Percentiles rank a stretch among this genome's conserved stretches.
Evolutionary conservation across 2,329 filamentous ascomycete genomes (phyloP).

Genomic region (Botrytis fabae): DNA sequence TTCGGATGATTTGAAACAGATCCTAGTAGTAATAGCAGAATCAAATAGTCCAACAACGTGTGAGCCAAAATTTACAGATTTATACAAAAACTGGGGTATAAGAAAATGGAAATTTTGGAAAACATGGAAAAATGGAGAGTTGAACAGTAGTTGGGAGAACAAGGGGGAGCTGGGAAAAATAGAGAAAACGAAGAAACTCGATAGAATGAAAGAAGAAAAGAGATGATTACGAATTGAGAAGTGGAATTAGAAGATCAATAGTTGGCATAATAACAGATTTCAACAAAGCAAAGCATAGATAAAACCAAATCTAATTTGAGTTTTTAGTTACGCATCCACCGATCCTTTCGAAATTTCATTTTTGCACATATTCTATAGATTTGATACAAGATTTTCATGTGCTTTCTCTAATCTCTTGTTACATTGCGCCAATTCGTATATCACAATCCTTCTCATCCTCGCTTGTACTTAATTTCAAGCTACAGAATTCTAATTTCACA

Average conservation of each 20-base stretch:
- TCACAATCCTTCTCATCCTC: neutral
- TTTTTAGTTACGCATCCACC: neutral
- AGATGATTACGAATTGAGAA: too few relatives aligned
- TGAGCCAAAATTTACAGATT: too few relatives aligned
- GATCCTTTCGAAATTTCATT: too few relatives aligned
- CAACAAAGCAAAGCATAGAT: neutral
- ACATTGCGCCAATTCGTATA: neutral
- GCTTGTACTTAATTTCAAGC: neutral
- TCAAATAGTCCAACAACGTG: too few relatives aligned
- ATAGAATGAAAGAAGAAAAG: too few relatives aligned
- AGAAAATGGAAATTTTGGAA: too few relatives aligned
- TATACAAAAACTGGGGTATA: too few relatives aligned
- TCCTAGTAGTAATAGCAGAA: too few relatives aligned
- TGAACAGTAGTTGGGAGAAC: too few relatives aligned
- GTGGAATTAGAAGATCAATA: neutral
- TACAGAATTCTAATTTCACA: neutral
- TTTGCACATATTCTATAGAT: neutral
- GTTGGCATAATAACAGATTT: neutral
- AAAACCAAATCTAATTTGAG: neutral
- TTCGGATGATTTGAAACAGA: neutral
- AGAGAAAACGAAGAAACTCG: too few relatives aligned
- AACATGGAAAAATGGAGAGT: too few relatives aligned
- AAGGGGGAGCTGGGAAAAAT: too few relatives aligned
- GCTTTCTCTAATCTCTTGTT: neutral
- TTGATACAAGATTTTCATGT: neutral